phyloP scores from a whole-genome alignment of 768 basidiomycete species.

The Cyathus striatus region DNA sequence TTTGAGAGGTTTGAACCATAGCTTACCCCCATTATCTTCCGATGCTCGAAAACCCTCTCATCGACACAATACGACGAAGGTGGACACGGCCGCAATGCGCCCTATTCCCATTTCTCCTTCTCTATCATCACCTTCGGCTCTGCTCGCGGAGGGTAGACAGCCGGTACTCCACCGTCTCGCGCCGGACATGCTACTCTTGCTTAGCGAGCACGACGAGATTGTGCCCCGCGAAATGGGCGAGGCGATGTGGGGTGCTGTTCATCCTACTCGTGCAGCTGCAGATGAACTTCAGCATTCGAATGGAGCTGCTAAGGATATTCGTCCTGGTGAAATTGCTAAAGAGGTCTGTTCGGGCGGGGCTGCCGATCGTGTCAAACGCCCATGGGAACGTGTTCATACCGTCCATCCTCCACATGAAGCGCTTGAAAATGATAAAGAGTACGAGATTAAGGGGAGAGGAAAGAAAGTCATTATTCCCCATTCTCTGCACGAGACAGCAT shows the following conservation, averaged over 20 bases:
- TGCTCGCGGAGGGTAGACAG: background rate
- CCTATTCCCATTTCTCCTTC: too few relatives aligned
- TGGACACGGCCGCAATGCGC: background rate
- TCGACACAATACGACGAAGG: background rate
- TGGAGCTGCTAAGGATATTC: background rate
- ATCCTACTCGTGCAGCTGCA: background rate
- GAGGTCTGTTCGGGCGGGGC: background rate
- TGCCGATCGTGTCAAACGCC: background rate
- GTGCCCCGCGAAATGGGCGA: conserved; percentile 34
- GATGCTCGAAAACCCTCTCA: background rate
- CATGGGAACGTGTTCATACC: conserved; percentile 18
- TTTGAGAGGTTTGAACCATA: conserved; percentile 3
- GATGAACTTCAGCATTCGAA: background rate
- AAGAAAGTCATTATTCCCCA: conserved; percentile 19
- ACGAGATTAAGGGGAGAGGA: background rate
- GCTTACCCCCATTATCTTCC: background rate
- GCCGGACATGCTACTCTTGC: conserved; percentile 23
- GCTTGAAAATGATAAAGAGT: conserved; percentile 12
- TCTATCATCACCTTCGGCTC: background rate
- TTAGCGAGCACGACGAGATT: conserved; percentile 42
- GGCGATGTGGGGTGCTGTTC: conserved; percentile 13
- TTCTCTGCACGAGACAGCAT: conserved; percentile 16
- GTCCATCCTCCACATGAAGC: conserved; percentile 14
- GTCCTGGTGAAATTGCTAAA: background rate
- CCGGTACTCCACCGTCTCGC: conserved; percentile 10